These are phyloP conservation scores for Pseudonectria foliicola DNA, from an alignment of 2,329 filamentous ascomycete species.

Conservation along the genomic window DNA sequence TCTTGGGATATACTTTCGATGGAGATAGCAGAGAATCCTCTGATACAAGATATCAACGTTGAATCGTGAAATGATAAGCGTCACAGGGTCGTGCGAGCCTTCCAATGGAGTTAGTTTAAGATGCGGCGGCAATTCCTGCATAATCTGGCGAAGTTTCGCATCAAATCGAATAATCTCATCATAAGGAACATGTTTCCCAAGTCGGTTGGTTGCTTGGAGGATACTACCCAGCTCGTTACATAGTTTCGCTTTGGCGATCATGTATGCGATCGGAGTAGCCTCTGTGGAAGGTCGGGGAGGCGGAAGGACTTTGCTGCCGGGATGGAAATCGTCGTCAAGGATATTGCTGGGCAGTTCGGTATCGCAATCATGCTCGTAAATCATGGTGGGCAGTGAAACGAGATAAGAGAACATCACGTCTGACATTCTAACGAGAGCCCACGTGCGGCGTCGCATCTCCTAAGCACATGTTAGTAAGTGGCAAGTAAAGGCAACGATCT, in stretches of 20 bases:
- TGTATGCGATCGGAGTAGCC: slow-evolving; percentile 69
- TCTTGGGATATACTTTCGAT: slow-evolving; percentile 77
- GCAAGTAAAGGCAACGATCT: no score
- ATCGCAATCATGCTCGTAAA: slow-evolving; percentile 68
- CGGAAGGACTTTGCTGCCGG: slow-evolving; percentile 60
- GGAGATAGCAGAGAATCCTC: slow-evolving; percentile 82
- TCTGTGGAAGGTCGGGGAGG: slow-evolving; percentile 60
- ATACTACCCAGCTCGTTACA: slow-evolving; percentile 65
- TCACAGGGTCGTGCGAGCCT: slow-evolving; percentile 71
- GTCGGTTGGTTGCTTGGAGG: slow-evolving; percentile 54
- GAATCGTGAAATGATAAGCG: slow-evolving; percentile 78
- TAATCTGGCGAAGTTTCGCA: slow-evolving; percentile 51
- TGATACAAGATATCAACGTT: slow-evolving; percentile 80
- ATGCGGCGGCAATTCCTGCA: slow-evolving; percentile 68
- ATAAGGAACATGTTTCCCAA: slow-evolving; percentile 50
- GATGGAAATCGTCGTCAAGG: slow-evolving; percentile 72
- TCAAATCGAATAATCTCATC: slow-evolving; percentile 60
- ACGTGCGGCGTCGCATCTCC: slow-evolving; percentile 65
- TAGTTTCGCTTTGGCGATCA: slow-evolving; percentile 67
- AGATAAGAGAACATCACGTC: slow-evolving; percentile 76
- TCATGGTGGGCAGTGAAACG: slow-evolving; percentile 59
- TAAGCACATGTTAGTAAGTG: slow-evolving; percentile 19
- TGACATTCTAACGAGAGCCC: slow-evolving; percentile 64
- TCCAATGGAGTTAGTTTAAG: slow-evolving; percentile 69
- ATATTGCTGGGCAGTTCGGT: slow-evolving; percentile 69